Evolutionary conservation across 371 early-diverging fungal species (phyloP).

Genomic region (Rhizopus stolonifer): DNA sequence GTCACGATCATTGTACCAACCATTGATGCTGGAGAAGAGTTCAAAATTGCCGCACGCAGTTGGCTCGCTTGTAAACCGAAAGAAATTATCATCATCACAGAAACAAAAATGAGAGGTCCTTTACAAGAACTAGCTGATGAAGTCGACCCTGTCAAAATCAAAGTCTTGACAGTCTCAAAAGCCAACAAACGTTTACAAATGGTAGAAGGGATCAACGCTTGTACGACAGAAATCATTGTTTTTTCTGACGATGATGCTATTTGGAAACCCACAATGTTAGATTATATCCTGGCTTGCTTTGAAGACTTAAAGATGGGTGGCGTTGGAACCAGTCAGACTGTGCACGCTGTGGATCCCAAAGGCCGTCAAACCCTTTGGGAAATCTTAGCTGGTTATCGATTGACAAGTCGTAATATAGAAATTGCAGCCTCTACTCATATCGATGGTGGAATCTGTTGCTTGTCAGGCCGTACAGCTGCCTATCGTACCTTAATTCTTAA

Average conservation of each 20-base stretch:
- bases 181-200: constrained; percentile 74
- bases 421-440: constrained; percentile 76
- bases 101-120: constrained; percentile 52
- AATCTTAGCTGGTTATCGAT: constrained; percentile 68
- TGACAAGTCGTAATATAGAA: constrained; percentile 75
- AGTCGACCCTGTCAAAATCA: constrained; percentile 44
- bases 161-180: constrained; percentile 53
- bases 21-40: constrained; percentile 77
- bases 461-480: constrained; percentile 79
- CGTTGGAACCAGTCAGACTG: constrained; percentile 71
- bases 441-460: constrained; percentile 76
- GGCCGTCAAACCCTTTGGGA: constrained; percentile 72
- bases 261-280: constrained; percentile 63
- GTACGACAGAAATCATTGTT: constrained; percentile 66
- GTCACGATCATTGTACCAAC: constrained; percentile 78
- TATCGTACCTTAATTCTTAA: constrained; percentile 73
- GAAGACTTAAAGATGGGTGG: constrained; percentile 75
- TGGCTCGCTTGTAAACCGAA: constrained; percentile 70
- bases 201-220: constrained; percentile 68
- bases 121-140: constrained; percentile 48
- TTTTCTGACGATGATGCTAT: constrained; percentile 79
- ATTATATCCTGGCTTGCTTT: constrained; percentile 73
- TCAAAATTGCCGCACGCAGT: constrained; percentile 62
- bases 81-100: constrained; percentile 63
- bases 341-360: constrained; percentile 55